phyloP scores from a whole-genome alignment of 139 green algal species.

The Picocystis salinarum region DNA sequence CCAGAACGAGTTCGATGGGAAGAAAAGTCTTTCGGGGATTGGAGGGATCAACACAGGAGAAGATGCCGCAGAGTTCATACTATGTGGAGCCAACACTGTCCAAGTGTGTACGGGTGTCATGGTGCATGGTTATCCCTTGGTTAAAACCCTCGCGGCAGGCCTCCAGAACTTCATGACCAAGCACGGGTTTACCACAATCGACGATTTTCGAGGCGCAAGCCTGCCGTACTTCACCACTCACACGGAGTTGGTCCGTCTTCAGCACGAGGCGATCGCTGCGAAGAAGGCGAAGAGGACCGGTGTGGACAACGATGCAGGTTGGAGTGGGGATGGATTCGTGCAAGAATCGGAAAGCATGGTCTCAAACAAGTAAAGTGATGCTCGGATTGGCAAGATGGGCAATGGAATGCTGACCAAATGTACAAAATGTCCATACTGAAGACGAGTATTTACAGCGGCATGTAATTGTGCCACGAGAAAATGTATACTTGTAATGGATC shows the following conservation, averaged over 20 bases:
- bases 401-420: too few relatives aligned
- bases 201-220: slow-evolving; percentile 56
- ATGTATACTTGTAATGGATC: too few relatives aligned
- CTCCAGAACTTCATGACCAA: slow-evolving; percentile 56
- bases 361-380: slow-evolving; percentile 24
- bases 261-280: slow-evolving; percentile 50
- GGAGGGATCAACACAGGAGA: slow-evolving; percentile 75
- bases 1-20: slow-evolving; percentile 27
- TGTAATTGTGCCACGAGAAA: too few relatives aligned
- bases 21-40: slow-evolving; percentile 42
- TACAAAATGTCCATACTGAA: too few relatives aligned
- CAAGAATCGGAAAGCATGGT: slow-evolving; percentile 52
- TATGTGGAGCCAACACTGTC: slow-evolving; percentile 79
- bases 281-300: slow-evolving; percentile 45
- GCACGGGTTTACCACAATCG: slow-evolving; percentile 65
- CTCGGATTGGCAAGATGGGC: too few relatives aligned
- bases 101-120: slow-evolving; percentile 97
- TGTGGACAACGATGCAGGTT: slow-evolving; percentile 71
- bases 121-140: slow-evolving; percentile 83
- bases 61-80: slow-evolving; percentile 89
- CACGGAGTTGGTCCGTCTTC: slow-evolving; percentile 67
- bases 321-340: slow-evolving; percentile 82
- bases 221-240: slow-evolving; percentile 92
- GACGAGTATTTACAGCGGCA: too few relatives aligned
- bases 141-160: slow-evolving; percentile 68